Evolutionary conservation across 2,329 filamentous ascomycete species (phyloP).

Genomic region (Cryphonectria carpinicola): DNA sequence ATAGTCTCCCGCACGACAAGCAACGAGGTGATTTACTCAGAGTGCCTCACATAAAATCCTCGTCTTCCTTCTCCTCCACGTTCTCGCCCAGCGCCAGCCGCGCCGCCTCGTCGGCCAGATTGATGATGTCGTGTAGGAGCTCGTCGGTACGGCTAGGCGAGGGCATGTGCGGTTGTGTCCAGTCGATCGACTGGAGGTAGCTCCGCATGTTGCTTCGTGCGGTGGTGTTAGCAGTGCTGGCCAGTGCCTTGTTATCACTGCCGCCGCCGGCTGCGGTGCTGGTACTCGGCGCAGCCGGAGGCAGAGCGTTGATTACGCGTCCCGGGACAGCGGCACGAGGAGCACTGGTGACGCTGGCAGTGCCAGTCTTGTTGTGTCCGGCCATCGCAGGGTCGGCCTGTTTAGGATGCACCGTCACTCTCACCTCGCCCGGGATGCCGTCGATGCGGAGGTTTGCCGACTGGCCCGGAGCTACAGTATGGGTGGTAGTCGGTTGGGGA

Average conservation of each 20-base stretch:
- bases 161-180: slow-evolving; percentile 29
- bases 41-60: slow-evolving; percentile 47
- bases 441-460: slow-evolving; percentile 56
- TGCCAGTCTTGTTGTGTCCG: slow-evolving; percentile 19
- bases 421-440: slow-evolving; percentile 60
- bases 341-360: slow-evolving; percentile 11
- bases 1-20: slow-evolving; percentile 25
- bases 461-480: slow-evolving; percentile 27
- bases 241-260: slow-evolving; percentile 3
- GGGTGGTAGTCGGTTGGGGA: slow-evolving; percentile 42
- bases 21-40: slow-evolving; percentile 15
- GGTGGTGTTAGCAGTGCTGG: neutral
- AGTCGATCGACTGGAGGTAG: slow-evolving; percentile 27
- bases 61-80: slow-evolving; percentile 37
- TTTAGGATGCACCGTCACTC: slow-evolving; percentile 52
- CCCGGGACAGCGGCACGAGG: slow-evolving; percentile 10
- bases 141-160: slow-evolving; percentile 41
- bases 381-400: slow-evolving; percentile 26
- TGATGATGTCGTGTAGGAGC: slow-evolving; percentile 42
- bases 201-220: slow-evolving; percentile 26
- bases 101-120: slow-evolving; percentile 49
- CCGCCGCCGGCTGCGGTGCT: slow-evolving; percentile 12
- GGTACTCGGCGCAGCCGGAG: slow-evolving; percentile 17
- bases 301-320: slow-evolving; percentile 9
- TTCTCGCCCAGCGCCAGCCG: slow-evolving; percentile 44